These are phyloP conservation scores for Coemansia sp. DNA, from an alignment of 192 early-diverging fungal species.

Conservation along the genomic window DNA sequence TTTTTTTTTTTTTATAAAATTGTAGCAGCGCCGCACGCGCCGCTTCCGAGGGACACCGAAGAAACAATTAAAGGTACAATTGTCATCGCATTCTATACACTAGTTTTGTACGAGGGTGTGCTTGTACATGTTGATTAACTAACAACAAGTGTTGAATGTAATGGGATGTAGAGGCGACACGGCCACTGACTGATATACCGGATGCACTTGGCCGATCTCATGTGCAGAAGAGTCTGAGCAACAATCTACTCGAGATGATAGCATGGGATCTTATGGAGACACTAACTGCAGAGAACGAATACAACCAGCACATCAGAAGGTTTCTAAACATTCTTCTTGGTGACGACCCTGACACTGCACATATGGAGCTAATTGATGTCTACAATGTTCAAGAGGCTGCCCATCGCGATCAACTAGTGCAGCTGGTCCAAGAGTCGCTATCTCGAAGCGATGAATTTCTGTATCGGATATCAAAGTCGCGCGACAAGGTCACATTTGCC, in stretches of 20 bases:
- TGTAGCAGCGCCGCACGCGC: conserved; percentile 15
- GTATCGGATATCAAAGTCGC: conserved; percentile 41
- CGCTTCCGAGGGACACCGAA: conserved; percentile 46
- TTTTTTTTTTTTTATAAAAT: too few species aligned
- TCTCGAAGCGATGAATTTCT: conserved; percentile 52
- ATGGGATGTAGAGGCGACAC: conserved; percentile 27
- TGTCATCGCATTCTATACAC: neutral
- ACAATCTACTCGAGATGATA: conserved; percentile 50
- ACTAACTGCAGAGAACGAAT: conserved; percentile 45
- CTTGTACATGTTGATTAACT: neutral
- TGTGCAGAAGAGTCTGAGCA: conserved; percentile 43
- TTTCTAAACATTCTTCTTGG: conserved; percentile 50
- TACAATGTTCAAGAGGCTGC: conserved; percentile 33
- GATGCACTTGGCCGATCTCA: conserved; percentile 46
- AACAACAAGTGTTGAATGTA: neutral
- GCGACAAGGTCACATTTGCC: conserved; percentile 41
- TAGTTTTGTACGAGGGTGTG: neutral
- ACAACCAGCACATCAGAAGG: conserved; percentile 53
- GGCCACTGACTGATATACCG: conserved; percentile 29
- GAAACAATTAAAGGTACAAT: conserved; percentile 34
- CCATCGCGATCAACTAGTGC: conserved; percentile 40
- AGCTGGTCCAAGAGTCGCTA: conserved; percentile 47
- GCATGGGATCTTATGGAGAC: conserved; percentile 49
- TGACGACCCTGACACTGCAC: conserved; percentile 48
- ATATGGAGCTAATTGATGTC: conserved; percentile 39